phyloP scores from a whole-genome alignment of 768 basidiomycete species.

The Amanita subjunquillea region DNA sequence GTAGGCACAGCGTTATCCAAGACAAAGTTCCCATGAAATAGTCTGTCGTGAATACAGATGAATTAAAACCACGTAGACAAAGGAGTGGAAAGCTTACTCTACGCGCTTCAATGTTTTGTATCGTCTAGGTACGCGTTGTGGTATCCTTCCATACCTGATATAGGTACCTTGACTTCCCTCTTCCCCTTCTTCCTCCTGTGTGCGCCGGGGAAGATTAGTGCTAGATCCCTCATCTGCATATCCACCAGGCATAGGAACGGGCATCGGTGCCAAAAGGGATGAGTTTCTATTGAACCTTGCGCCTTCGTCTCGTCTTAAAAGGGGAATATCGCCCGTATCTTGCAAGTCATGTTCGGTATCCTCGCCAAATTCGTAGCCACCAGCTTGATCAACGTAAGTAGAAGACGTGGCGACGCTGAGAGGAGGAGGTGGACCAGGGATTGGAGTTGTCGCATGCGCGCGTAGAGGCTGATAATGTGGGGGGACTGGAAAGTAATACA shows the following conservation, averaged over 20 bases:
- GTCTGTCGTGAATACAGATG: conserved; percentile 20
- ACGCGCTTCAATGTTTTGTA: conserved; percentile 94
- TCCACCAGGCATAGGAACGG: conserved; percentile 29
- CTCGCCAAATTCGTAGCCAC: conserved; percentile 32
- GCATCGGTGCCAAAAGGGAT: conserved; percentile 17
- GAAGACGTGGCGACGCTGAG: conserved; percentile 5
- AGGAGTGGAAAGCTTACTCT: conserved; percentile 52
- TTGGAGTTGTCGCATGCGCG: conserved; percentile 4
- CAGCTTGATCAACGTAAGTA: conserved; percentile 6
- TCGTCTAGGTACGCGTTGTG: conserved; percentile 79
- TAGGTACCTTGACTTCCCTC: conserved; percentile 29
- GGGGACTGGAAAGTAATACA: conserved; percentile 10
- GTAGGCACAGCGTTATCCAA: conserved; percentile 83
- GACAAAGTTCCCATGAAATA: conserved; percentile 92
- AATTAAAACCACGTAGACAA: background rate
- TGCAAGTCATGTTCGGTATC: conserved; percentile 29
- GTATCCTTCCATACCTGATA: conserved; percentile 84
- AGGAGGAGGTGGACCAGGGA: conserved; percentile 9
- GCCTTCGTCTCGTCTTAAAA: conserved; percentile 36
- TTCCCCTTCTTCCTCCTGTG: conserved; percentile 8
- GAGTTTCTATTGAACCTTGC: background rate
- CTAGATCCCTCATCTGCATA: conserved; percentile 25
- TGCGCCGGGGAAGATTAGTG: conserved; percentile 10
- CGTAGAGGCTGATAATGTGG: background rate
- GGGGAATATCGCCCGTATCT: conserved; percentile 59